Evolutionary conservation across 345 rosid species (phyloP), one percentile per base, ranked within the genome.

Genomic region (Syzygium aqueum): DNA sequence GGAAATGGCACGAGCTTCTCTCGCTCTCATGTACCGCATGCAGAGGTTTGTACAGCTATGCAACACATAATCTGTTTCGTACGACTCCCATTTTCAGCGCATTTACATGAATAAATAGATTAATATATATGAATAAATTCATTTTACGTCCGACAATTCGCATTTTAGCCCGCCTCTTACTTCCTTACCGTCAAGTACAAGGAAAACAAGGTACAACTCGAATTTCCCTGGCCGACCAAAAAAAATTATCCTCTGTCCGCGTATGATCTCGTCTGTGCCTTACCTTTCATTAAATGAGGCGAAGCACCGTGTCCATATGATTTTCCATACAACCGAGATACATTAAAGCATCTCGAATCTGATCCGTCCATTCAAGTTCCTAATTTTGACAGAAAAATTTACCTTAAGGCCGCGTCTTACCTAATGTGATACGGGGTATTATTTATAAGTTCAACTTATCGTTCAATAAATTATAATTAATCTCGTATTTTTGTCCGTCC

Each of bases 321-420:
- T 67, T 67, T 8, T 2, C 11, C 11, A 2, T 30, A 30, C 77
- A 3, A 7, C 30, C 43, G 8, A 28, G 37, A 7, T 30, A 17
- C 3, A 0, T 3, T 8, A 8, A 8, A 33, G 23, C 78, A 33
- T 67, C 25, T 65, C 46, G 5, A 67, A 67, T 17, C 2, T 2
- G 3, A 0, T 30, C 3, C 23, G 21, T 67, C 13, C 12, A 16
- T 8, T 67, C 0, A 12, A 0, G 0, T 30, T 67, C 3, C 5
- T 0, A 30, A 0, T 16, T 30, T 67, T 1, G 1, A 67, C 5
- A 16, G 11, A 16, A 65, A 16, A 2, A 0, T 16, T 16, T 67
- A 30, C 6, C 11, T 30, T 8, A 33, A 2, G 78, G 17, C 0
- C 6, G 0, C 19, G 12, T 30, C 13, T 4, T 21, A 4, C 6